Conservation (phyloP, 352 stramenopile genomes). For the Peronosclerospora sorghi region DNA sequence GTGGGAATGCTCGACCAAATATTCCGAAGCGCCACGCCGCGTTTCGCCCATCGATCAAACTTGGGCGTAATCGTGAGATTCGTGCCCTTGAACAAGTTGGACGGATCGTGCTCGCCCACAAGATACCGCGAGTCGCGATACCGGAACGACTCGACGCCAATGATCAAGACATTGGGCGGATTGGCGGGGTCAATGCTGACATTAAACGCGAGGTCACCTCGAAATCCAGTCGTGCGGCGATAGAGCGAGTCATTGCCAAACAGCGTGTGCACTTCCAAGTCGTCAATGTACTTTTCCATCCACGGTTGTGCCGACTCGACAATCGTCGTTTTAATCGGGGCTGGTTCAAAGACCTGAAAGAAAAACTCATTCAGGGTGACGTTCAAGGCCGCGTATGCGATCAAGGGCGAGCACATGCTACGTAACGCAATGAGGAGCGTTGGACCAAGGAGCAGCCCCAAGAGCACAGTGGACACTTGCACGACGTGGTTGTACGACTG, state of each 20-base stretch:
- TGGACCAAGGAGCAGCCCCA: neutral
- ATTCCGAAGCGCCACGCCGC: conserved; percentile 40
- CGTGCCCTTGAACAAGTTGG: conserved; percentile 20
- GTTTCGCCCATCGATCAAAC: conserved; percentile 45
- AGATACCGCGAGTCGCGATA: conserved; percentile 43
- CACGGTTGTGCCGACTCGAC: neutral
- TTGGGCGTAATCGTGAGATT: conserved; percentile 40
- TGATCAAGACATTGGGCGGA: conserved; percentile 37
- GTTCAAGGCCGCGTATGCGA: conserved; percentile 12
- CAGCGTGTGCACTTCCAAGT: conserved; percentile 9
- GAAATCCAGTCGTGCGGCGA: conserved; percentile 11
- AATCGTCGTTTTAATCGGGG: conserved; percentile 1
- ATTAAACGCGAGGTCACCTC: conserved; percentile 13
- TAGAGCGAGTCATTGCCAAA: conserved; percentile 16
- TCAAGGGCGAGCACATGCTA: conserved; percentile 6
- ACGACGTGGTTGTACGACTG: neutral
- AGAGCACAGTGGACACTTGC: neutral
- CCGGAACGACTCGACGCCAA: conserved; percentile 46
- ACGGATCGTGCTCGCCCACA: conserved; percentile 23
- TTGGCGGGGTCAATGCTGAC: conserved; percentile 8
- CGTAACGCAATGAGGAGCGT: neutral
- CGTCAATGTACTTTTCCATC: conserved; percentile 14
- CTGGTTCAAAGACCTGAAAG: conserved; percentile 5
- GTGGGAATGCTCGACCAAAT: conserved; percentile 62
- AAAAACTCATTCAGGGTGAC: conserved; percentile 14